A percentile compares a stretch with the other conserved stretches of the same genome.
These are phyloP conservation scores for Brassica juncea DNA, from an alignment of 345 rosid genomes.

Conservation along the genomic window DNA sequence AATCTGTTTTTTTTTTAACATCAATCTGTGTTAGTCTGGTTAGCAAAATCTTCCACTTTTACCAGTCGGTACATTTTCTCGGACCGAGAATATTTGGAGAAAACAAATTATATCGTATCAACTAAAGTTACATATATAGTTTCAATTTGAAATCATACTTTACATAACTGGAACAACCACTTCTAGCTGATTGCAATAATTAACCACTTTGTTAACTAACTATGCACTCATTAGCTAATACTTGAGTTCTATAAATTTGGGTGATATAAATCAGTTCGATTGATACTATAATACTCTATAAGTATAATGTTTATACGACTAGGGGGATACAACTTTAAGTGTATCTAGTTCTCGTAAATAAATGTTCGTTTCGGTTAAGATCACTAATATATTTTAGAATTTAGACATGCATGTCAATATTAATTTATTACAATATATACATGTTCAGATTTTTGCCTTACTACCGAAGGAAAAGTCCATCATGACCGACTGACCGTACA, in stretches of 20 bases:
- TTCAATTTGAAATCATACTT: slow-evolving; percentile 1
- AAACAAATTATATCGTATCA: not conserved
- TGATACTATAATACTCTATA: not conserved
- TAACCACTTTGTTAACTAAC: not conserved
- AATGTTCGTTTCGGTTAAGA: not conserved
- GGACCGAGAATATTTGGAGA: not conserved
- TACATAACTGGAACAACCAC: not conserved
- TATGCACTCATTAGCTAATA: not conserved
- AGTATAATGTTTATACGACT: not conserved
- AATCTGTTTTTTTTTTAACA: not conserved
- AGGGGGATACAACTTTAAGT: not conserved
- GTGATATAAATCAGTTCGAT: not conserved
- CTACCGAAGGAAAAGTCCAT: slow-evolving; percentile 32
- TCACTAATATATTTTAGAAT: not conserved
- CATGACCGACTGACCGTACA: slow-evolving; percentile 32
- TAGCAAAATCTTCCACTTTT: not conserved
- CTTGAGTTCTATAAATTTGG: not conserved
- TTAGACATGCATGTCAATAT: not conserved
- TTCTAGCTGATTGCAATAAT: not conserved
- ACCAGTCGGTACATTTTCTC: not conserved
- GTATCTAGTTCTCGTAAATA: not conserved
- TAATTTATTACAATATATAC: not conserved
- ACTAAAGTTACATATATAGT: not conserved
- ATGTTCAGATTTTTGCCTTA: slow-evolving; percentile 30
- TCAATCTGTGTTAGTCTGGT: not conserved